phyloP scores from a whole-genome alignment of 805 yeast species.

The Cephaloascus albidus region DNA sequence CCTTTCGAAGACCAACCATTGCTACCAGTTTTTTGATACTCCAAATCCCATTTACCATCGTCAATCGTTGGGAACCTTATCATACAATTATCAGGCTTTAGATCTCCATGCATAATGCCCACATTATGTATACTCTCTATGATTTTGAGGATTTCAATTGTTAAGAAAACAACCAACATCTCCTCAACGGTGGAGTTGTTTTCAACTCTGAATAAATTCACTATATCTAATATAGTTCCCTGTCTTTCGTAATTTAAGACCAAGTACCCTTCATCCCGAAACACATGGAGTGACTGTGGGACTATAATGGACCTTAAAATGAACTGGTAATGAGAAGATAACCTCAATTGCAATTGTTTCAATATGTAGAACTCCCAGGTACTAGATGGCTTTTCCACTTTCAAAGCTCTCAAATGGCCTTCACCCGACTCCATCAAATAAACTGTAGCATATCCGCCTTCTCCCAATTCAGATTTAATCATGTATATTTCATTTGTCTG shows the following conservation, averaged over 20 bases:
- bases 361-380: constrained; percentile 80
- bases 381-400: constrained; percentile 60
- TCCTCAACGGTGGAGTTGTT: constrained; percentile 39
- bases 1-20: constrained; percentile 46
- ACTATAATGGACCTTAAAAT: constrained; percentile 33
- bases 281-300: constrained; percentile 44
- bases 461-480: constrained; percentile 52
- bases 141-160: constrained; percentile 53
- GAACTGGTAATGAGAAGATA: constrained; percentile 3
- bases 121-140: constrained; percentile 53
- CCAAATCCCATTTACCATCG: constrained; percentile 6
- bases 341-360: constrained; percentile 40
- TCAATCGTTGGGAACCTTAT: constrained; percentile 32
- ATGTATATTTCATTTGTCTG: constrained; percentile 35
- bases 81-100: constrained; percentile 85
- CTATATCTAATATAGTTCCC: constrained; percentile 67
- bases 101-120: constrained; percentile 75
- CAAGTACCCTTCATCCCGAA: constrained; percentile 60
- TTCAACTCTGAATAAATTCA: constrained; percentile 34
- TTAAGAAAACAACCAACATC: constrained; percentile 46
- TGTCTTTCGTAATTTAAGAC: constrained; percentile 55
- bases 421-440: constrained; percentile 54
- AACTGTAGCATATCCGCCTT: constrained; percentile 76
- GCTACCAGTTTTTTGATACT: constrained; percentile 21
- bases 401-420: constrained; percentile 56